Evolutionary conservation across 108 stramenopile genomes (phyloP).

Genomic region (Seminavis robusta): DNA sequence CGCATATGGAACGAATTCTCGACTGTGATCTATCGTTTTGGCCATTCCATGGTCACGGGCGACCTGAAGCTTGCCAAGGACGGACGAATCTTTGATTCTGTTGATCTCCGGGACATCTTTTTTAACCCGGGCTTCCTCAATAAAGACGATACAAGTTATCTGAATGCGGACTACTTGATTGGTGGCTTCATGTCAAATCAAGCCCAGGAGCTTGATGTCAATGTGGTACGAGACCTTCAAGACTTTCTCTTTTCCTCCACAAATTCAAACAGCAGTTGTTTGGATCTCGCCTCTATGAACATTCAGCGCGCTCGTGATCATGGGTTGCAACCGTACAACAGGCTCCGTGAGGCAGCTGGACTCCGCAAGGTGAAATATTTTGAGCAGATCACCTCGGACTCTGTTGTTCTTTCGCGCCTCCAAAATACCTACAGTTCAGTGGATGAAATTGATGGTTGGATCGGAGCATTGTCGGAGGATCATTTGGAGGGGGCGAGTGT

Average conservation of each 20-base stretch:
- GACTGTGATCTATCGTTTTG: slow-evolving; percentile 25
- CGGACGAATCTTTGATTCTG: background rate
- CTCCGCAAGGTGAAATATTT: slow-evolving; percentile 1
- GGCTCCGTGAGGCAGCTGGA: slow-evolving; percentile 11
- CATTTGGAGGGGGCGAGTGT: background rate
- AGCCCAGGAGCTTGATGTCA: background rate
- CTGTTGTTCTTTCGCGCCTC: too few species aligned
- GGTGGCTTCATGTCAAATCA: background rate
- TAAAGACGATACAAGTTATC: background rate
- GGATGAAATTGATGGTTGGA: background rate
- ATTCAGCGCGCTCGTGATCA: slow-evolving; percentile 30
- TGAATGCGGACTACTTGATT: background rate
- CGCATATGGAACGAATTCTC: slow-evolving; percentile 29
- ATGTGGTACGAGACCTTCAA: background rate
- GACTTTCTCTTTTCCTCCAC: background rate
- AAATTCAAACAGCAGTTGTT: background rate
- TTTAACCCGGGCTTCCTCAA: background rate
- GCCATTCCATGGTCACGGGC: slow-evolving; percentile 29
- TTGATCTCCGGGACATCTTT: background rate
- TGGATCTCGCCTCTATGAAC: slow-evolving; percentile 2
- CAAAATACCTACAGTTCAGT: too few species aligned
- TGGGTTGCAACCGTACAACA: slow-evolving; percentile 29
- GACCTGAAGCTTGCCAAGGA: background rate
- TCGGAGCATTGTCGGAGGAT: background rate
- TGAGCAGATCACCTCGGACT: too few species aligned